Evolutionary conservation across 2,329 filamentous ascomycete species (phyloP).

Genomic region (Phyllosticta citribraziliensis): DNA sequence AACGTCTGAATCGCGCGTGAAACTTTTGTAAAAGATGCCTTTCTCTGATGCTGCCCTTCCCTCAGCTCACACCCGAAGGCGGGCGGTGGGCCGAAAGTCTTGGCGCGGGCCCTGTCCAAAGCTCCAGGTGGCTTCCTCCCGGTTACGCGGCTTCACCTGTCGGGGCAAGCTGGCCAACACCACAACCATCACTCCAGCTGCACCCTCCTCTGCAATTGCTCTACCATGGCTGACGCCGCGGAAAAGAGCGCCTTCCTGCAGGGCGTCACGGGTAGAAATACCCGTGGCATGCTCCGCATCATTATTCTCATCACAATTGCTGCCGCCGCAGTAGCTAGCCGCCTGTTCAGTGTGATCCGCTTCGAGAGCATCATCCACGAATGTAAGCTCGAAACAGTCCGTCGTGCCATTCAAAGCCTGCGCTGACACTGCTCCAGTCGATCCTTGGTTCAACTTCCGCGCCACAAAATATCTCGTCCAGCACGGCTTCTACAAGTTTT

Average conservation of each 20-base stretch:
- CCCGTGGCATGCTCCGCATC: conserved; percentile 74
- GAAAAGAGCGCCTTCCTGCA: conserved; percentile 50
- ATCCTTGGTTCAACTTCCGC: conserved; percentile 99
- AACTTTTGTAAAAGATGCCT: neutral
- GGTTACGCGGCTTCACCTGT: conserved; percentile 8
- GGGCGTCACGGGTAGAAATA: conserved; percentile 70
- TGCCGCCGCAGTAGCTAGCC: conserved; percentile 80
- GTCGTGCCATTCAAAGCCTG: neutral
- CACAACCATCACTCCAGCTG: neutral
- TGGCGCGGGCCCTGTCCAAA: conserved; percentile 7
- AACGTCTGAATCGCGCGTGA: neutral
- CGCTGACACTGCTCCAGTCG: conserved; percentile 52
- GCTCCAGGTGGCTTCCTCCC: conserved; percentile 5
- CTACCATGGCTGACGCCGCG: conserved; percentile 28
- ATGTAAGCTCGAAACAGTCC: conserved; percentile 59
- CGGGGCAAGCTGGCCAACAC: conserved; percentile 7
- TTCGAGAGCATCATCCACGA: conserved; percentile 99
- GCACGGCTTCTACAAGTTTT: conserved; percentile 97
- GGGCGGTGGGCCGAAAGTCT: conserved; percentile 2
- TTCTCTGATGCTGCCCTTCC: neutral
- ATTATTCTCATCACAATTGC: conserved; percentile 88
- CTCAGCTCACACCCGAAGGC: neutral
- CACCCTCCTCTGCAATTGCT: conserved; percentile 1
- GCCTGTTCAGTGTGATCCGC: conserved; percentile 95
- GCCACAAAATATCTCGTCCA: conserved; percentile 96